These are phyloP conservation scores for Beauveria bassiana DNA, from an alignment of 2,329 filamentous ascomycete species.

Conservation along the genomic window DNA sequence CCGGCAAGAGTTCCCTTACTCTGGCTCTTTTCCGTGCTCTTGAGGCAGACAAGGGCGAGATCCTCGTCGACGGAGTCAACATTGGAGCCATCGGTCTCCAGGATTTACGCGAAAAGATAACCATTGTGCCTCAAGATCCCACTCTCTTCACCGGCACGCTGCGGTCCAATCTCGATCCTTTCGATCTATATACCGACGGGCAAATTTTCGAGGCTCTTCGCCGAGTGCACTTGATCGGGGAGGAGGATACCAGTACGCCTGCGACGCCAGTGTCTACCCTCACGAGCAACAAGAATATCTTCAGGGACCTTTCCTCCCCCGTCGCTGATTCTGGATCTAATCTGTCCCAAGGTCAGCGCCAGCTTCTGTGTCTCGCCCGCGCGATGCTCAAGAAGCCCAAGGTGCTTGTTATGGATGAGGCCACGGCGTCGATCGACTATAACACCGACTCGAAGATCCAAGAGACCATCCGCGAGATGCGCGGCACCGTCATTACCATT, in stretches of 20 bases:
- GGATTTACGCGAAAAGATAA: constrained; percentile 86
- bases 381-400: constrained; percentile 86
- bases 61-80: constrained; percentile 85
- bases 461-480: constrained; percentile 87
- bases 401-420: constrained; percentile 98
- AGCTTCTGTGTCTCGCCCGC: constrained; percentile 86
- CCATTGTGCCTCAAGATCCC: constrained; percentile 95
- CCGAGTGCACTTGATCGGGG: constrained; percentile 78
- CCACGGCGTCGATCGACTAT: constrained; percentile 95
- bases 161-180: constrained; percentile 87
- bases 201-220: constrained; percentile 81
- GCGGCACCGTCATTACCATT: constrained; percentile 92
- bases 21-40: constrained; percentile 88
- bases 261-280: constrained; percentile 25
- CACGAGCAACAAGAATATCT: constrained; percentile 79
- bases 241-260: constrained; percentile 34
- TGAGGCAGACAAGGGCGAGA: constrained; percentile 83
- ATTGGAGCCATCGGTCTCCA: constrained; percentile 86
- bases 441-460: constrained; percentile 94
- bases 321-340: constrained; percentile 91
- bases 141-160: constrained; percentile 92
- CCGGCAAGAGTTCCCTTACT: constrained; percentile 92
- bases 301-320: constrained; percentile 74
- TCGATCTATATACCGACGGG: constrained; percentile 79
- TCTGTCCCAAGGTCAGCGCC: constrained; percentile 89